A percentile compares a stretch with the other conserved stretches of the same genome.
phyloP scores from a whole-genome alignment of 2,329 filamentous ascomycete species.

The Neofusicoccum umdonicola region DNA sequence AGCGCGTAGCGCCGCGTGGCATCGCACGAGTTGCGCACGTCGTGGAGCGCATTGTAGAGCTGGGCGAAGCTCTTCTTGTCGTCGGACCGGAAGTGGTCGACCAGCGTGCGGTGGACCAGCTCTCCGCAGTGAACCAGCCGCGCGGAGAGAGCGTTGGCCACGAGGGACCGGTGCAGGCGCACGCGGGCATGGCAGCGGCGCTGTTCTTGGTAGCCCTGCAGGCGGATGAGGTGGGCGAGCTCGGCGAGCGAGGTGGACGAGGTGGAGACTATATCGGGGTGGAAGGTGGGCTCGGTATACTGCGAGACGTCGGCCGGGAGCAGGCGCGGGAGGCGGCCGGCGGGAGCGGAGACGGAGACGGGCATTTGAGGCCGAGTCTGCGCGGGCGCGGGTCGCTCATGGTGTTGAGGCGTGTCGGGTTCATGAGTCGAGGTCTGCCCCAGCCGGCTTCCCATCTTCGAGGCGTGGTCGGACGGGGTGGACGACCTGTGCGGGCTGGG shows the following conservation, averaged over 20 bases:
- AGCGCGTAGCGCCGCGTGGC: slow-evolving; percentile 68
- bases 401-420: slow-evolving; percentile 16
- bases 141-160: slow-evolving; percentile 72
- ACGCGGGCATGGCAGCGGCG: slow-evolving; percentile 71
- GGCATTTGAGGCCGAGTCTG: slow-evolving; percentile 32
- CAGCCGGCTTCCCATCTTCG: slow-evolving; percentile 38
- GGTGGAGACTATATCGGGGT: slow-evolving; percentile 52
- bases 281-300: slow-evolving; percentile 62
- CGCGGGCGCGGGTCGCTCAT: slow-evolving; percentile 22
- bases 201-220: slow-evolving; percentile 79
- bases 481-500: slow-evolving; percentile 55
- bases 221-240: slow-evolving; percentile 72
- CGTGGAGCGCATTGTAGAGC: slow-evolving; percentile 74
- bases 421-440: slow-evolving; percentile 28
- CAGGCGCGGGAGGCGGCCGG: slow-evolving; percentile 50
- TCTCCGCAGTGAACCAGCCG: slow-evolving; percentile 73
- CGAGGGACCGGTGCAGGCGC: slow-evolving; percentile 70
- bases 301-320: slow-evolving; percentile 65
- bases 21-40: slow-evolving; percentile 75
- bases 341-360: slow-evolving; percentile 45
- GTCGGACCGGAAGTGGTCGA: slow-evolving; percentile 74
- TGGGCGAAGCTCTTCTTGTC: slow-evolving; percentile 75
- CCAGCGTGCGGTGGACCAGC: slow-evolving; percentile 70
- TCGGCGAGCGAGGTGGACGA: slow-evolving; percentile 72
- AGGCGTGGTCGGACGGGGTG: slow-evolving; percentile 24